A percentile compares a stretch with the other conserved stretches of the same genome.
Evolutionary conservation across 1,284 basidiomycete species (phyloP).

Genomic region (Rhodotorula sp.): DNA sequence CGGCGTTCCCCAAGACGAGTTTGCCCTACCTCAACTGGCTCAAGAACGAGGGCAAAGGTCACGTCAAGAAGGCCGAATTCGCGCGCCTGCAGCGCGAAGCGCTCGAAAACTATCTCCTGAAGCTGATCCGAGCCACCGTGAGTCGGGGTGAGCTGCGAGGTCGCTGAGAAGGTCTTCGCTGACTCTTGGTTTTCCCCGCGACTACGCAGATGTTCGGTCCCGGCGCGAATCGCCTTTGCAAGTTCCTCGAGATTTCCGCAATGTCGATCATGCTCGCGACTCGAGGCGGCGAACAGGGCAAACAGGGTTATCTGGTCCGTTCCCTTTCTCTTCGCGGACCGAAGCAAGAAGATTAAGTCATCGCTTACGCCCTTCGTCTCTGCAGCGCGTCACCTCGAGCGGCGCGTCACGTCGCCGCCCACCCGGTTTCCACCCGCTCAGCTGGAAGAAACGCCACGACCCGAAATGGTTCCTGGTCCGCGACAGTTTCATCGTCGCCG

Average conservation of each 20-base stretch:
- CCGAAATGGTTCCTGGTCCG: constrained; percentile 91
- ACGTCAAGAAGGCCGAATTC: constrained; percentile 67
- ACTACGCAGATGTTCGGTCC: constrained; percentile 88
- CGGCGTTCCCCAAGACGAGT: constrained; percentile 85
- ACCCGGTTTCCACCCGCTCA: constrained; percentile 52
- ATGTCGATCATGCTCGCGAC: constrained; percentile 80
- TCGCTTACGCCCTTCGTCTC: constrained; percentile 12
- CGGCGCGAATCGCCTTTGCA: constrained; percentile 83
- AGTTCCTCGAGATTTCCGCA: constrained; percentile 93
- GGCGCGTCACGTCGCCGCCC: constrained; percentile 49
- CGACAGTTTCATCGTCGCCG: constrained; percentile 86
- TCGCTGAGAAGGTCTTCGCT: background rate
- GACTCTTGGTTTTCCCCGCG: constrained; percentile 11
- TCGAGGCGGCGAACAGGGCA: constrained; percentile 74
- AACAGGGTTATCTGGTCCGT: constrained; percentile 74
- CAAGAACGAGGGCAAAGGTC: constrained; percentile 45
- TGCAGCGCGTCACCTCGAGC: constrained; percentile 54
- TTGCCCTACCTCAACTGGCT: constrained; percentile 82
- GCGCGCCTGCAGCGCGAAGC: constrained; percentile 74
- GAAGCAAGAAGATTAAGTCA: background rate
- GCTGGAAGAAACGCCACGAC: constrained; percentile 68
- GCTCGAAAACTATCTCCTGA: constrained; percentile 84
- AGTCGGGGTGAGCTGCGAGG: constrained; percentile 45
- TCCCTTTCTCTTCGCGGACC: too few species aligned
- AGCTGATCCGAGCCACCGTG: constrained; percentile 84